phyloP scores from a whole-genome alignment of 2,329 filamentous ascomycete genomes.

The Xylariaceae sp. region DNA sequence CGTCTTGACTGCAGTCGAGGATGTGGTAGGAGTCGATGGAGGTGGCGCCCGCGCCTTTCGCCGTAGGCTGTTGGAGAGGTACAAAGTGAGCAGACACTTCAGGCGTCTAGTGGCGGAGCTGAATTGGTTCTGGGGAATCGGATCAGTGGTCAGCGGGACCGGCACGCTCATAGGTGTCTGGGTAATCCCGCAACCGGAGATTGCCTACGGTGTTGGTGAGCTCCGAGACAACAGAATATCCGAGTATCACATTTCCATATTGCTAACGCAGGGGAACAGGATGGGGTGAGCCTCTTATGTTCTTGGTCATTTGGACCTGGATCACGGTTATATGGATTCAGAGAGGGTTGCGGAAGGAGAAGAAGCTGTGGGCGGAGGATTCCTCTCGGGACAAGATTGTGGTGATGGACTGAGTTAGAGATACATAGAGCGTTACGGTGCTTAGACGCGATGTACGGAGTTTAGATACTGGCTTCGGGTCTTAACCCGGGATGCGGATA shows the following conservation, averaged over 20 bases:
- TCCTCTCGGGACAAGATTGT: conserved; percentile 8
- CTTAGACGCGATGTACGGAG: conserved; percentile 10
- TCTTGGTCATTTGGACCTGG: conserved; percentile 27
- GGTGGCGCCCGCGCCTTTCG: conserved; percentile 53
- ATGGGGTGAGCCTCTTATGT: conserved; percentile 29
- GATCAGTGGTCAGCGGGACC: conserved; percentile 44
- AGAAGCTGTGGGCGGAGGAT: conserved; percentile 22
- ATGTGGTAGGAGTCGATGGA: conserved; percentile 64
- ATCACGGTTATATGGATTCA: conserved; percentile 29
- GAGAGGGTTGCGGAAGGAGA: conserved; percentile 23
- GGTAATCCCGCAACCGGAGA: conserved; percentile 40
- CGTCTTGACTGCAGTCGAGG: conserved; percentile 62
- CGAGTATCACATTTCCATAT: not conserved
- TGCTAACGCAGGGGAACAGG: conserved; percentile 16
- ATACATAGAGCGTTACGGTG: conserved; percentile 4
- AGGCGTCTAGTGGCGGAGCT: conserved; percentile 49
- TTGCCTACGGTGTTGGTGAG: conserved; percentile 44
- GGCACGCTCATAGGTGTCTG: conserved; percentile 47
- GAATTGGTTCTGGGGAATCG: conserved; percentile 55
- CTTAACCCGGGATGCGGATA: not conserved
- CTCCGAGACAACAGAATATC: not conserved
- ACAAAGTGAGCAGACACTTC: conserved; percentile 51
- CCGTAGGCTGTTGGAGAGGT: conserved; percentile 47
- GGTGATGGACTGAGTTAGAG: conserved; percentile 9
- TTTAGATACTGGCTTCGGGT: not conserved